Percentiles rank a stretch among this genome's conserved stretches.
phyloP scores from a whole-genome alignment of 2,329 filamentous ascomycete genomes.

The Chlorencoelia australis region DNA sequence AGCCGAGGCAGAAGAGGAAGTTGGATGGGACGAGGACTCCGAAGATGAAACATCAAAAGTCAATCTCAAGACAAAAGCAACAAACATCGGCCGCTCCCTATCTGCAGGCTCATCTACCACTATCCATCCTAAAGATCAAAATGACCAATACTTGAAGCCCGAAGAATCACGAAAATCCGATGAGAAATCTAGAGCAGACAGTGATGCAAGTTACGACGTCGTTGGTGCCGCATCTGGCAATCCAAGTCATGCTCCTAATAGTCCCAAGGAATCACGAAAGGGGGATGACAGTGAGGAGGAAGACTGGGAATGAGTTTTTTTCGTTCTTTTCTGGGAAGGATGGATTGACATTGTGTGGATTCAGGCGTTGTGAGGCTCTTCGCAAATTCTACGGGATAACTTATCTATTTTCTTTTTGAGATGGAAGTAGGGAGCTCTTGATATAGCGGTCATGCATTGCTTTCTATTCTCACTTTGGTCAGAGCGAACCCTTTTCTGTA shows the following conservation, averaged over 20 bases:
- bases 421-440: too few relatives aligned
- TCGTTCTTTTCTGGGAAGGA: background rate
- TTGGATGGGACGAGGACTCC: slow-evolving; percentile 55
- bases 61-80: slow-evolving; percentile 24
- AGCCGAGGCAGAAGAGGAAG: slow-evolving; percentile 54
- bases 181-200: slow-evolving; percentile 82
- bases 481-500: too few relatives aligned
- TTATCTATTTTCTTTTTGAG: too few relatives aligned
- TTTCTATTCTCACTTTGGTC: too few relatives aligned
- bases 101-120: slow-evolving; percentile 51
- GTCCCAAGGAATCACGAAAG: slow-evolving; percentile 47
- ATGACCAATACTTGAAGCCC: slow-evolving; percentile 42
- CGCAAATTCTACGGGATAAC: too few relatives aligned
- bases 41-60: slow-evolving; percentile 48
- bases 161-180: slow-evolving; percentile 65
- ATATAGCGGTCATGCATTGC: too few relatives aligned
- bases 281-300: slow-evolving; percentile 58
- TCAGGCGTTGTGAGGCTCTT: slow-evolving; percentile 11
- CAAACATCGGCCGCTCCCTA: slow-evolving; percentile 31
- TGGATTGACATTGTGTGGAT: background rate
- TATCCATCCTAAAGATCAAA: slow-evolving; percentile 41
- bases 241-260: slow-evolving; percentile 66
- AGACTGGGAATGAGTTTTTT: slow-evolving; percentile 58
- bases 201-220: slow-evolving; percentile 92
- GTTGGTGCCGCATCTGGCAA: slow-evolving; percentile 69